Evolutionary conservation across 192 early-diverging fungal species (phyloP), one percentile per base, ranked within the genome.

Genomic region (Umbelopsis isabellina): DNA sequence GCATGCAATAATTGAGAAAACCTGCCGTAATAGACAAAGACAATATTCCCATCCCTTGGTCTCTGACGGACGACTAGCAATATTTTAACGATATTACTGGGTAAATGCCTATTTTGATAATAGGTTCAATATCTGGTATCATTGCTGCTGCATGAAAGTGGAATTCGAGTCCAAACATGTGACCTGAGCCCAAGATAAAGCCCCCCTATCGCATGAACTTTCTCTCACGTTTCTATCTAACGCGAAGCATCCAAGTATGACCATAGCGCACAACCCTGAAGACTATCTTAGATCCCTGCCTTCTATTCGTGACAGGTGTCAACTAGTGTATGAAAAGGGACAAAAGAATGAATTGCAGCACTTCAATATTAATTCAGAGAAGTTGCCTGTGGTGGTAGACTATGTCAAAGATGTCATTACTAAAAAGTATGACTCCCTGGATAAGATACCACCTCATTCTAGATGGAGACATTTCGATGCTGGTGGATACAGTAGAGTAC

Each of bases 381-480:
- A 87, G 67, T 73, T 98, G 2, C 76, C 78, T 33, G 58, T 76
- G 0, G 92, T 94, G 1, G 93, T 91, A 52, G 85, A 91, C 48
- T 79, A 80, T 49, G 89, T 98, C 7, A 70, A 86, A 22, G 52
- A 75, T 0, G 78, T 96, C 33, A 91, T 94, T 48, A 9, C 25
- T 21, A 86, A 94, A 11, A 92, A 95, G 74, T 93, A 91, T 72
- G 75, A 80, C 20, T 72, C 83, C 2, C 78, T 91, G 11, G 49
- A 71, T 49, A 84, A 80, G 45, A 94, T 96, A 55, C 94, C 95
- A 9, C 90, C 92, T 16, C 96, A 98, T 74, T 91, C 94, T 5
- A 86, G 96, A 49, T 90, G 93, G 85, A 86, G 94, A 48, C 95
- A 95, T 46, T 98, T 95, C 79, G 85, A 90, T 30, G 79, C 81